A percentile compares a stretch with the other conserved stretches of the same genome.
These are phyloP conservation scores for Metschnikowia baotianmanensis DNA, from an alignment of 805 yeast species.

Conservation along the genomic window DNA sequence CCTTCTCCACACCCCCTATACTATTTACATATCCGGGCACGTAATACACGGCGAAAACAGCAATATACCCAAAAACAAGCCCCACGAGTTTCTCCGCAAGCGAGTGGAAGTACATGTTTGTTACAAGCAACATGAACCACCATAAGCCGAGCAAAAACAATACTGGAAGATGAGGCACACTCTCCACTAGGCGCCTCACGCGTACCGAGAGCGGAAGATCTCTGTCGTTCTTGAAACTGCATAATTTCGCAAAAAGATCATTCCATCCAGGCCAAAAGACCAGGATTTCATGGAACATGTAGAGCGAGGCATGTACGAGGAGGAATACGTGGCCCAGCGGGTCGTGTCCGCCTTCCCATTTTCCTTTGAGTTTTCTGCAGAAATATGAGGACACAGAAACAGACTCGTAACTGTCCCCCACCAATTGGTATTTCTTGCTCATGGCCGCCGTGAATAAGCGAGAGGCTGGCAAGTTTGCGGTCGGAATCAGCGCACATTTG, in stretches of 20 bases:
- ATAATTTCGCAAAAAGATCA: neutral
- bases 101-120: slow-evolving; percentile 83
- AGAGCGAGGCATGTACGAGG: slow-evolving; percentile 61
- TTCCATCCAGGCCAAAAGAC: slow-evolving; percentile 36
- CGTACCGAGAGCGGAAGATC: neutral
- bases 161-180: slow-evolving; percentile 25
- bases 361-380: slow-evolving; percentile 48
- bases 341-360: slow-evolving; percentile 88
- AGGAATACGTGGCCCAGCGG: slow-evolving; percentile 93
- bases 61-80: slow-evolving; percentile 55
- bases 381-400: slow-evolving; percentile 28
- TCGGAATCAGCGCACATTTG: slow-evolving; percentile 45
- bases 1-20: neutral
- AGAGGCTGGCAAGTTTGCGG: slow-evolving; percentile 6
- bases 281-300: slow-evolving; percentile 62
- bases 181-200: neutral
- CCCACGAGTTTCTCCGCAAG: slow-evolving; percentile 73
- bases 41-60: slow-evolving; percentile 46
- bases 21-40: slow-evolving; percentile 26
- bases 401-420: slow-evolving; percentile 19
- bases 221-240: neutral
- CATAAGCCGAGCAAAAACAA: slow-evolving; percentile 46
- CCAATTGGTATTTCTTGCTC: slow-evolving; percentile 5
- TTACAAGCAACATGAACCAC: slow-evolving; percentile 86
- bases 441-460: neutral